phyloP scores from a whole-genome alignment of 2,329 filamentous ascomycete genomes.

The Penicillium vulpinum region DNA sequence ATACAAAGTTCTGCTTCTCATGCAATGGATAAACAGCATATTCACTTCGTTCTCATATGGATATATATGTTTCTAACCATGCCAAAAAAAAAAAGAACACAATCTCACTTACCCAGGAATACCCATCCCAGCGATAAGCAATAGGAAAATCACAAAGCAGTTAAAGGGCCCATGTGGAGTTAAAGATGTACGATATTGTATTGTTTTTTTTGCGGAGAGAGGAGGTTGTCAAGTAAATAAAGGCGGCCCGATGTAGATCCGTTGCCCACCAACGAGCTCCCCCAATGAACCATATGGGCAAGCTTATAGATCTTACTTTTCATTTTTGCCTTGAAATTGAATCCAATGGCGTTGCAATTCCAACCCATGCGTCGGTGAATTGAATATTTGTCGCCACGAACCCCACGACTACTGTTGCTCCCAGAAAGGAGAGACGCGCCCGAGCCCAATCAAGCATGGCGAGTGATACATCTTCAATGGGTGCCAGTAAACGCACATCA shows the following conservation, averaged over 20 bases:
- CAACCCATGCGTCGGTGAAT: constrained; percentile 5
- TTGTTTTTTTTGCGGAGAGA: not conserved
- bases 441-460: constrained; percentile 19
- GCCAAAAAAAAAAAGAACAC: not conserved
- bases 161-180: constrained; percentile 11
- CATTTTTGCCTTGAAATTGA: not conserved
- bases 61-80: constrained; percentile 11
- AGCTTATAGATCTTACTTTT: not conserved
- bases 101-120: constrained; percentile 45
- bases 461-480: constrained; percentile 22
- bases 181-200: not conserved
- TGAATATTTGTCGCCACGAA: constrained; percentile 3
- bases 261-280: constrained; percentile 15
- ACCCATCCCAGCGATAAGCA: constrained; percentile 35
- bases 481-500: constrained; percentile 28
- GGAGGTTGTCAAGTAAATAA: constrained; percentile 27
- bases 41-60: too few species aligned
- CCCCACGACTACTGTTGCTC: constrained; percentile 8
- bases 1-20: not conserved
- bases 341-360: constrained; percentile 11
- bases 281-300: not conserved
- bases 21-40: not conserved
- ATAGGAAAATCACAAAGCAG: not conserved
- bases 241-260: constrained; percentile 41
- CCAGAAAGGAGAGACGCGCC: constrained; percentile 11